Evolutionary conservation across 306 rosid genomes (phyloP).

Genomic region (Alnus rubra): DNA sequence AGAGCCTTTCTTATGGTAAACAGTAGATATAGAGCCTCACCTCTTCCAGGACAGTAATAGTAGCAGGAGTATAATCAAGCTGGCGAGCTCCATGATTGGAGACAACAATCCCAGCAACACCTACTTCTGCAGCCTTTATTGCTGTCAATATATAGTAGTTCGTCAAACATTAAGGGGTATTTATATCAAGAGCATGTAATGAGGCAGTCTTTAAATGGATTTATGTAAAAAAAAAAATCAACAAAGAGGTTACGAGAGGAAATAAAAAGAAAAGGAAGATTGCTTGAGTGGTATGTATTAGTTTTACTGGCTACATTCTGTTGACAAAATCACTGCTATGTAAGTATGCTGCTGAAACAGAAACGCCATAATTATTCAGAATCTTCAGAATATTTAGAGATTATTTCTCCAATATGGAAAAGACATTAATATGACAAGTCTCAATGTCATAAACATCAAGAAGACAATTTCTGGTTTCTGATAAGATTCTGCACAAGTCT

Average conservation of each 20-base stretch:
- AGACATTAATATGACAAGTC: too few species aligned
- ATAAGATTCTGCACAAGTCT: too few species aligned
- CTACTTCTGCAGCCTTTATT: constrained; percentile 31
- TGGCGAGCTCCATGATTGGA: constrained; percentile 40
- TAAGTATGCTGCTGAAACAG: too few species aligned
- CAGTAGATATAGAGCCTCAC: constrained; percentile 6
- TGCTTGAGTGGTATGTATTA: not conserved
- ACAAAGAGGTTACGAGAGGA: not conserved
- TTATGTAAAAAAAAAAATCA: not conserved
- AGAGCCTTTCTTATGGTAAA: not conserved
- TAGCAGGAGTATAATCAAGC: constrained; percentile 36
- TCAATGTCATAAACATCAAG: too few species aligned
- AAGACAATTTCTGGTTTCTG: too few species aligned
- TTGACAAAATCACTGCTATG: too few species aligned
- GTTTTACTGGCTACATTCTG: too few species aligned
- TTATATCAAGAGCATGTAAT: not conserved
- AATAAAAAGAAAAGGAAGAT: not conserved
- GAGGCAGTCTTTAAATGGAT: not conserved
- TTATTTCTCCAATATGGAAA: too few species aligned
- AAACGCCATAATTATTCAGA: too few species aligned
- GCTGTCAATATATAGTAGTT: constrained; percentile 13
- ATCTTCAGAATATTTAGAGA: too few species aligned
- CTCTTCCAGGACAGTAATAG: constrained; percentile 38
- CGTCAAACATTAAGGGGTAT: not conserved
- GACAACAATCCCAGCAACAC: constrained; percentile 31